phyloP scores from a whole-genome alignment of 2,329 filamentous ascomycete species.

The Aureobasidium sp. region DNA sequence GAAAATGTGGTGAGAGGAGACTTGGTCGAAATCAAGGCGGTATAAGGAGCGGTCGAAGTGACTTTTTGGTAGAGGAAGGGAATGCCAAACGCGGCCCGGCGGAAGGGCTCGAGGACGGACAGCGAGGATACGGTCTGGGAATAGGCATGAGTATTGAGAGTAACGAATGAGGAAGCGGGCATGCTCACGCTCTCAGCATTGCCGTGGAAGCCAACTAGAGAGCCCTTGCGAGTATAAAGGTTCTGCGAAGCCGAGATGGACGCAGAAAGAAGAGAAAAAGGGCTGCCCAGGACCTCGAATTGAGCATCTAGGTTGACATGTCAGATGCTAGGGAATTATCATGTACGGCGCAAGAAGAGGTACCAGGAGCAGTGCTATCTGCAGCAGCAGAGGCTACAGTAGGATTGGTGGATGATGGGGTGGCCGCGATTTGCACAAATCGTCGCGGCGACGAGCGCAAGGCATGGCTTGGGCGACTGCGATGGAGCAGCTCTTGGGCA shows the following conservation, averaged over 20 bases:
- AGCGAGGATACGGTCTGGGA: conserved; percentile 77
- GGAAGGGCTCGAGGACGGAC: conserved; percentile 76
- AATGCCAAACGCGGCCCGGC: conserved; percentile 71
- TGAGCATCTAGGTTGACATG: conserved; percentile 61
- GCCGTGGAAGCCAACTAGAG: conserved; percentile 80
- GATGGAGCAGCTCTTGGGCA: conserved; percentile 18
- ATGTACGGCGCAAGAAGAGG: neutral
- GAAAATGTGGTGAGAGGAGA: conserved; percentile 80
- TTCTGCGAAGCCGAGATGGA: conserved; percentile 88
- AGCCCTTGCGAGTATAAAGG: conserved; percentile 86
- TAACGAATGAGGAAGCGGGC: neutral
- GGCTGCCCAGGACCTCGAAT: conserved; percentile 87
- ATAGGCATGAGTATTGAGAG: conserved; percentile 2
- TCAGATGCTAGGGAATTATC: neutral
- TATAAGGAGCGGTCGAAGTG: conserved; percentile 79
- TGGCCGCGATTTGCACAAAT: conserved; percentile 41
- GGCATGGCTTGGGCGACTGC: conserved; percentile 19
- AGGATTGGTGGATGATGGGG: conserved; percentile 35
- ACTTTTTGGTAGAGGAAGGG: conserved; percentile 93
- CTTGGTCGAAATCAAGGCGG: conserved; percentile 80
- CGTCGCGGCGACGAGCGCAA: conserved; percentile 21
- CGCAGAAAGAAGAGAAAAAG: conserved; percentile 89
- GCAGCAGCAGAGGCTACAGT: conserved; percentile 18
- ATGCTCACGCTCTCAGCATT: conserved; percentile 72
- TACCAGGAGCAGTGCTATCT: conserved; percentile 11